These are phyloP conservation scores for Lanmaoa pseudosensibilis DNA, from an alignment of 768 basidiomycete species.

Conservation along the genomic window DNA sequence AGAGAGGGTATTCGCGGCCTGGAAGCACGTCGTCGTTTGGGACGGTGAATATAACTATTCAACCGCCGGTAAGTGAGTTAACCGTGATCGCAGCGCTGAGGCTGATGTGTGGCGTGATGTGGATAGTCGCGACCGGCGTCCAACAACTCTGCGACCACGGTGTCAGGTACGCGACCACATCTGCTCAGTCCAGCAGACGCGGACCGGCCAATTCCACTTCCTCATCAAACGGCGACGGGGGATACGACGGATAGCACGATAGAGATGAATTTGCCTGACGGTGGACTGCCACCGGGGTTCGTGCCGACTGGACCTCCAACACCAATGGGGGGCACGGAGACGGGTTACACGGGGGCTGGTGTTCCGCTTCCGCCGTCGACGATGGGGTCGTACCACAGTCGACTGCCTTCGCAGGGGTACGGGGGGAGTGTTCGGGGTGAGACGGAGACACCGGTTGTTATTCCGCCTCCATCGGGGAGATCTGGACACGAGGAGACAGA, in stretches of 20 bases:
- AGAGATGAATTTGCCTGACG: constrained; percentile 28
- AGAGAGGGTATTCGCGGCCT: constrained; percentile 23
- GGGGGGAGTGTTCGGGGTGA: constrained; percentile 1
- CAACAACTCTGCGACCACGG: constrained; percentile 30
- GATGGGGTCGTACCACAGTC: constrained; percentile 24
- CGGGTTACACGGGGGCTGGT: constrained; percentile 28
- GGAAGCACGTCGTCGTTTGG: constrained; percentile 32
- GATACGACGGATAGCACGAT: constrained; percentile 12
- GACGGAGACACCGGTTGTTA: constrained; percentile 20
- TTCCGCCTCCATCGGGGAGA: constrained; percentile 29
- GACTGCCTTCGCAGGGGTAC: constrained; percentile 21
- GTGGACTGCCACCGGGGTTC: constrained; percentile 39
- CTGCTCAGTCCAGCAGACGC: constrained; percentile 44
- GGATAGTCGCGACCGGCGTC: constrained; percentile 42
- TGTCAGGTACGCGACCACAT: constrained; percentile 25
- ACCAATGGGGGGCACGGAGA: constrained; percentile 12
- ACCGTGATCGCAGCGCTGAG: not conserved
- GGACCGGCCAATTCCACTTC: constrained; percentile 37
- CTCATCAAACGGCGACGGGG: constrained; percentile 10
- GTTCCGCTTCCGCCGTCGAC: constrained; percentile 34
- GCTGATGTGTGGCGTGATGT: constrained; percentile 10
- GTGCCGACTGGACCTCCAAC: constrained; percentile 30
- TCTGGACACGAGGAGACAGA: constrained; percentile 24
- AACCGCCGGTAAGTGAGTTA: constrained; percentile 30
- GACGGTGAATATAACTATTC: constrained; percentile 33